Evolutionary conservation across 192 early-diverging fungal genomes (phyloP), one percentile per base, ranked within the genome.

Genomic region (Coemansia sp.): DNA sequence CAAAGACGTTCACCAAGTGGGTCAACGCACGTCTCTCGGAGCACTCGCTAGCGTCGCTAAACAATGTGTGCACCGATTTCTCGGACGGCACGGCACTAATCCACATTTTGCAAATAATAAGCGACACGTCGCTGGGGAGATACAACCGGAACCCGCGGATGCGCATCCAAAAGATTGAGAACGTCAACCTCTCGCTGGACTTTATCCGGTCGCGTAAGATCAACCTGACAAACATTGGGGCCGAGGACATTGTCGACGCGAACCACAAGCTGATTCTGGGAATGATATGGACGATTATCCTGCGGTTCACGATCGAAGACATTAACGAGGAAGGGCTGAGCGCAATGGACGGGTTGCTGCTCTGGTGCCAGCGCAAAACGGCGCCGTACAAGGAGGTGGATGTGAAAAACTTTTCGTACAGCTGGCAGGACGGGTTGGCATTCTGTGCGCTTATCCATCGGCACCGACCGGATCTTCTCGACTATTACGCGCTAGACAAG

Each of bases 361-460:
- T 98, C 19, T 98, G 96, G 96, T 97, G 95, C 81, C 96, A 98
- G 78, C 84, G 92, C 60, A 89, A 94, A 63, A 98, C 96, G 17
- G 87, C 93, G 4, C 90, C 92, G 2, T 75, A 87, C 27, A 68
- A 82, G 38, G 92, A 95, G 27, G 94, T 98, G 52, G 71, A 91
- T 56, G 91, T 98, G 45, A 83, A 88, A 31, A 92, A 97, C 64
- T 96, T 96, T 66, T 94, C 93, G 19, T 91, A 91, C 64, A 91
- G 88, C 72, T 98, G 96, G 94, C 86, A 91, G 67, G 88, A 92
- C 67, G 95, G 96, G 19, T 84, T 97, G 72, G 96, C 96, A 50
- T 89, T 98, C 84, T 98, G 96, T 68, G 96, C 88, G 14, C 83
- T 98, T 59, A 98, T 98, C 68, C 96, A 98, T 83, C 88, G 93